Conservation (phyloP, 2,329 filamentous ascomycete genomes). For the Colletotrichum godetiae region DNA sequence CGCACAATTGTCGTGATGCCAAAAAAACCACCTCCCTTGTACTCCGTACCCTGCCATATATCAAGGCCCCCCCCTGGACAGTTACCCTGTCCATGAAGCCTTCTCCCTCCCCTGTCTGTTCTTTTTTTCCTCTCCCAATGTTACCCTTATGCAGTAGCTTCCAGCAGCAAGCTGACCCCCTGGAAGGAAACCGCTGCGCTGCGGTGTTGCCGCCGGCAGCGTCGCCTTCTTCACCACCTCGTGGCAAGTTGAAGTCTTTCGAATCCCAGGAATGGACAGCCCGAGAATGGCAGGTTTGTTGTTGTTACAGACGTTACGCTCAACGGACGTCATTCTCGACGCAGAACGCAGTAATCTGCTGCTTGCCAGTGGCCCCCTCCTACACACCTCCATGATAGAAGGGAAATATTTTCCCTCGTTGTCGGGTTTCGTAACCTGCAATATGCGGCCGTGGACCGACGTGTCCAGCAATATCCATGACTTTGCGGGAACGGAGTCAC, state of each 20-base stretch:
- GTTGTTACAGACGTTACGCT: background rate
- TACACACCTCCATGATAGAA: background rate
- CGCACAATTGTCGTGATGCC: slow-evolving; percentile 5
- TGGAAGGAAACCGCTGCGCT: background rate
- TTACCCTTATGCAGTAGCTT: slow-evolving; percentile 21
- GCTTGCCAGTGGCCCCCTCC: background rate
- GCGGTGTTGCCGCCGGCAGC: slow-evolving; percentile 27
- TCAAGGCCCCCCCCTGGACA: background rate
- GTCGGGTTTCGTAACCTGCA: slow-evolving; percentile 2
- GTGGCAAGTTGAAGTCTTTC: slow-evolving; percentile 4
- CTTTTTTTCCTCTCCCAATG: background rate
- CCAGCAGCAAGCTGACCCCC: slow-evolving; percentile 4
- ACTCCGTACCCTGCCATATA: slow-evolving; percentile 11
- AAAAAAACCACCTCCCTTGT: slow-evolving; percentile 1
- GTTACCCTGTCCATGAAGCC: background rate
- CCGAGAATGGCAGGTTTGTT: background rate
- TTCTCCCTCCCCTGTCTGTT: background rate
- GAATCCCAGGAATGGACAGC: background rate
- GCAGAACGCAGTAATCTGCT: slow-evolving; percentile 8
- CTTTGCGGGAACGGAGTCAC: background rate
- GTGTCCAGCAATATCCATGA: background rate
- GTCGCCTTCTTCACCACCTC: slow-evolving; percentile 23
- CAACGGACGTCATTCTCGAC: slow-evolving; percentile 9
- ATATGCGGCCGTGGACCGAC: background rate
- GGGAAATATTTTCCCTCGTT: background rate